Base-by-base conservation (phyloP, 495 filamentous ascomycete species). In the Darksidea phi region DNA sequence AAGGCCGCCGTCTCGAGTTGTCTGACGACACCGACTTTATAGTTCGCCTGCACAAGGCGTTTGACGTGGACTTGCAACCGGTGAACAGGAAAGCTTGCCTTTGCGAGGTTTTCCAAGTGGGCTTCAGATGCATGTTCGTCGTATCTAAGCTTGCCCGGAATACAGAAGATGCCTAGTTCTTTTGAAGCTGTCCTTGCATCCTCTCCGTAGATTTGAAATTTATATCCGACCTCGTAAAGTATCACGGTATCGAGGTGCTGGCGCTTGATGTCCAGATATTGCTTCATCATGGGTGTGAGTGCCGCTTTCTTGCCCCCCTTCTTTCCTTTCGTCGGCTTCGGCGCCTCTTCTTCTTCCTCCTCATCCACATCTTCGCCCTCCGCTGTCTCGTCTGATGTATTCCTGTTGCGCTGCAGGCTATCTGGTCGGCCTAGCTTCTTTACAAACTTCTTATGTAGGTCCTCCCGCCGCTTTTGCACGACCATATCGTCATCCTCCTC, bases 1-100 rank as follows among this genome's bases (percentile, higher is more conserved):
- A 99, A 77, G 0, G 94, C 94, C n/a, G 94, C 94, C 0, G 94
- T 99, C 74, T 99, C 94, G n/a, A 96, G 77, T 74, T 99, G 94
- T 18, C 95, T 81, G 1, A 99, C 94, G 8, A 99, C 86, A 13
- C 94, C 94, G 47, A 99, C 92, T 70, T 99, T 99, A 71, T 97
- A 87, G 4, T 94, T 94, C 0, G 94, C 91, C 2, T 86, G 83
- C 13, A 99, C 88, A 0, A 99, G 82, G 6, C 95, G 87, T 72
- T 97, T 97, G 26, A 94, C 93, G 70, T 97, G 94, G 5, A 99
- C 93, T 68, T 90, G 89, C 15, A 99, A 76, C 41, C 95, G 84
- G 67, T 95, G 95, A 0, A 93, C 87, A 0, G 94, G 94, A 57
- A 99, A 91, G 73, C 93, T 97, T 0, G 95, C 94, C 6, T 93